Conservation (phyloP, 495 filamentous ascomycete genomes). For the Neurospora tetrasperma region DNA sequence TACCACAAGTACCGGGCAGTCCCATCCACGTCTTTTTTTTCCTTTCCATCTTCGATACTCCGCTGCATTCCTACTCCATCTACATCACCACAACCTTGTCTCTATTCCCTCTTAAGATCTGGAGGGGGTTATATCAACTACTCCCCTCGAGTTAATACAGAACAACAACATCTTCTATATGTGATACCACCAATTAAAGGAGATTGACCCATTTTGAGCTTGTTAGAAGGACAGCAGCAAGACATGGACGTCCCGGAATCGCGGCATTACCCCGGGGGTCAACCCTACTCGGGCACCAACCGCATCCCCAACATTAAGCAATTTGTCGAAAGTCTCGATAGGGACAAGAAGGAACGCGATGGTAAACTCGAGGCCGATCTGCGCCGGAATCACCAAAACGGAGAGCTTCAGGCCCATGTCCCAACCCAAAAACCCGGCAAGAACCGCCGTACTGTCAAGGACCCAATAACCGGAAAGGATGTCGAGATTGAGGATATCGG, state of each 20-base stretch:
- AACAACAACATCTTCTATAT: neutral
- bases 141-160: neutral
- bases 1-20: neutral
- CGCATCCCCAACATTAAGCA: conserved; percentile 78
- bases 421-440: conserved; percentile 32
- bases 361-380: conserved; percentile 48
- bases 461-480: conserved; percentile 76
- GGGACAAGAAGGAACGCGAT: conserved; percentile 68
- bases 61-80: neutral
- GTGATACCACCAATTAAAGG: neutral
- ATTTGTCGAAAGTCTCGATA: conserved; percentile 69
- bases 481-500: conserved; percentile 82
- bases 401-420: conserved; percentile 31
- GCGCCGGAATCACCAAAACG: conserved; percentile 13
- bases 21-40: neutral
- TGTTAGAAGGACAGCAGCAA: neutral
- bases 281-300: conserved; percentile 57
- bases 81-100: neutral
- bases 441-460: conserved; percentile 60
- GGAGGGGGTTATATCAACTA: neutral
- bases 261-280: conserved; percentile 22
- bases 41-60: neutral
- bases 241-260: neutral
- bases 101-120: neutral
- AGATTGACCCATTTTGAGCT: neutral